Conservation (phyloP, 352 stramenopile genomes). For the Globisporangium nodosum region DNA sequence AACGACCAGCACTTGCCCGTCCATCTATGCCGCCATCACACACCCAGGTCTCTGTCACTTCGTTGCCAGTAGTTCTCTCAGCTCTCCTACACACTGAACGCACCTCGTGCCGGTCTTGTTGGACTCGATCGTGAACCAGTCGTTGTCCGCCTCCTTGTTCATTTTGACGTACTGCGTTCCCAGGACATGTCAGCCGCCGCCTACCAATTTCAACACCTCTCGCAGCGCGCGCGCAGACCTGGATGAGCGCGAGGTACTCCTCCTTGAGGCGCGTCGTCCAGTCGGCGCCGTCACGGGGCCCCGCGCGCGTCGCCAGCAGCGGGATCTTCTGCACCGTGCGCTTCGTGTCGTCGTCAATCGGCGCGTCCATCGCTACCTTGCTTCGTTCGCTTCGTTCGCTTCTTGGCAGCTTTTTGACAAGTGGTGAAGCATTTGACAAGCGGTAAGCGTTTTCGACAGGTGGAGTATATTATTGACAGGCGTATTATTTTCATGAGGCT, state of each 20-base stretch:
- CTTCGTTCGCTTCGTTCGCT: too few species aligned
- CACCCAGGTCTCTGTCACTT: too few species aligned
- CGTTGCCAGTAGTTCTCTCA: too few species aligned
- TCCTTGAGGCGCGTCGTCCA: slow-evolving; percentile 86
- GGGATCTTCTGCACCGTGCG: slow-evolving; percentile 80
- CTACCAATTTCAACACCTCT: neutral
- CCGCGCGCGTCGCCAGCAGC: slow-evolving; percentile 72
- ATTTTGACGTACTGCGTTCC: slow-evolving; percentile 71
- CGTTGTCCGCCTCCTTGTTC: slow-evolving; percentile 88
- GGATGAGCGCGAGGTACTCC: slow-evolving; percentile 84
- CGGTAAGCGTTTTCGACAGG: too few species aligned
- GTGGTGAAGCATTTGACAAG: too few species aligned
- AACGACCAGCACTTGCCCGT: slow-evolving; percentile 88
- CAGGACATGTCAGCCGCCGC: neutral
- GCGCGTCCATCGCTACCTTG: slow-evolving; percentile 46
- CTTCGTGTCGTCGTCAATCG: slow-evolving; percentile 79
- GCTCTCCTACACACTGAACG: neutral
- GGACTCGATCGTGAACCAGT: slow-evolving; percentile 88
- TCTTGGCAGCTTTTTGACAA: too few species aligned
- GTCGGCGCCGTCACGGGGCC: slow-evolving; percentile 66
- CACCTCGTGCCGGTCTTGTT: slow-evolving; percentile 77
- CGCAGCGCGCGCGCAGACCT: slow-evolving; percentile 19
- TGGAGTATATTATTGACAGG: too few species aligned
- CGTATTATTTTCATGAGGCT: too few species aligned
- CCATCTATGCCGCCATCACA: slow-evolving; percentile 27